Evolutionary conservation across 306 rosid species (phyloP).

Genomic region (Senna siamea): DNA sequence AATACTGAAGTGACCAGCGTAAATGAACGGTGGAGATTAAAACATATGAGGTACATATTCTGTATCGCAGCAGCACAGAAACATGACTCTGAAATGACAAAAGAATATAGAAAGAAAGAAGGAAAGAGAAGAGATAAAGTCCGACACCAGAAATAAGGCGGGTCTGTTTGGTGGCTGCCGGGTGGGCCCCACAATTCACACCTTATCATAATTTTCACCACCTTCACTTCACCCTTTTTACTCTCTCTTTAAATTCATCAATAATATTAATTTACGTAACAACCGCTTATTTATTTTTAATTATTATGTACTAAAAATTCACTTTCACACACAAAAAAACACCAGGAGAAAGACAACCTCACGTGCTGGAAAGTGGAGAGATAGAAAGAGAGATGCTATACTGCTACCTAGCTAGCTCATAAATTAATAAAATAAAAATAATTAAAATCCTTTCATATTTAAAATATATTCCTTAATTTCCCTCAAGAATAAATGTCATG

Average conservation of each 20-base stretch:
- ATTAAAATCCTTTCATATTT: neutral
- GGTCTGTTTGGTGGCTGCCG: conserved; percentile 67
- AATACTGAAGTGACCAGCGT: too few species aligned
- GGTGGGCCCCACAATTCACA: conserved; percentile 52
- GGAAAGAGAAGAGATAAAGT: conserved; percentile 30
- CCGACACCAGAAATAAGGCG: conserved; percentile 52
- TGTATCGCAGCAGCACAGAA: conserved; percentile 39
- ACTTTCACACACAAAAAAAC: neutral
- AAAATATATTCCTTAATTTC: neutral
- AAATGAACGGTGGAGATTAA: conserved; percentile 25
- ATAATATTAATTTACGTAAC: neutral
- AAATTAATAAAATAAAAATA: neutral
- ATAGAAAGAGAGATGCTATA: neutral
- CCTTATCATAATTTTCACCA: conserved; percentile 51
- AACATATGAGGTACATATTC: neutral
- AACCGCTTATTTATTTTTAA: neutral
- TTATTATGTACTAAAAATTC: neutral
- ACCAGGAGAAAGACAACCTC: neutral
- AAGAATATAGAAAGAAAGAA: conserved; percentile 40
- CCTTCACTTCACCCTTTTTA: neutral
- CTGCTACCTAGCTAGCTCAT: neutral
- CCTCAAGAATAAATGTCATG: neutral
- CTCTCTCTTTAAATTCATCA: neutral
- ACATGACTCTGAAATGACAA: conserved; percentile 38
- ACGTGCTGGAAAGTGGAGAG: conserved; percentile 12